Evolutionary conservation across 495 filamentous ascomycete genomes (phyloP).

Genomic region (Echria macrotheca): DNA sequence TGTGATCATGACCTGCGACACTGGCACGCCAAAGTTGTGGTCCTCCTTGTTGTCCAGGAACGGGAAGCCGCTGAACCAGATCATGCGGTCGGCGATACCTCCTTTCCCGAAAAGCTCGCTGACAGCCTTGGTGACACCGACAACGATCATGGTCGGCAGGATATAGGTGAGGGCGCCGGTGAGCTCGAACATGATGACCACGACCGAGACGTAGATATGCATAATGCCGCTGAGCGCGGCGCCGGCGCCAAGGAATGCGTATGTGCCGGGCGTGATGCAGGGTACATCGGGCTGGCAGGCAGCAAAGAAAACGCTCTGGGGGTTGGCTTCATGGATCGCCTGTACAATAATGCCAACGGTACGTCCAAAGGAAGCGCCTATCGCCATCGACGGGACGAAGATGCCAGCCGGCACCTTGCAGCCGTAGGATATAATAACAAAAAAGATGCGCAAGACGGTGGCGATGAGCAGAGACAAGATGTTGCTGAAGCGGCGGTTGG

Average conservation of each 20-base stretch:
- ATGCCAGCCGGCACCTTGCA: conserved; percentile 98
- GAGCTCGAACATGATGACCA: conserved; percentile 97
- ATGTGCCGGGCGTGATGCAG: conserved; percentile 94
- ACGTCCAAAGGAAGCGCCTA: conserved; percentile 89
- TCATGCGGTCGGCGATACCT: conserved; percentile 96
- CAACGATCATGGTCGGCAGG: conserved; percentile 96
- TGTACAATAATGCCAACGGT: conserved; percentile 94
- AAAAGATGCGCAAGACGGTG: conserved; percentile 70
- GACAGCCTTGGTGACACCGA: conserved; percentile 93
- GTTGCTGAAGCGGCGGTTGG: conserved; percentile 69
- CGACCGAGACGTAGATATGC: conserved; percentile 94
- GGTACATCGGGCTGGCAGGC: conserved; percentile 87
- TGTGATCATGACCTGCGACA: conserved; percentile 86
- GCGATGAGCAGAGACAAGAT: conserved; percentile 74
- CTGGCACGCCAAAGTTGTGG: conserved; percentile 92
- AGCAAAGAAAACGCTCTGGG: conserved; percentile 76
- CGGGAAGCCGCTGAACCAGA: conserved; percentile 98
- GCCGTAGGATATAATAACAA: conserved; percentile 96
- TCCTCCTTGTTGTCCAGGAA: conserved; percentile 99
- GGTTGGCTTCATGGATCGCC: conserved; percentile 77
- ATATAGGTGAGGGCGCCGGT: conserved; percentile 95
- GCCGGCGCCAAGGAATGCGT: conserved; percentile 88
- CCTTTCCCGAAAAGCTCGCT: conserved; percentile 89
- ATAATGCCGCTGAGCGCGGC: conserved; percentile 98
- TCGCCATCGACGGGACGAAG: conserved; percentile 96